A percentile compares a stretch with the other conserved stretches of the same genome.
phyloP scores from a whole-genome alignment of 768 basidiomycete species.

The Lactifluus pinguis region DNA sequence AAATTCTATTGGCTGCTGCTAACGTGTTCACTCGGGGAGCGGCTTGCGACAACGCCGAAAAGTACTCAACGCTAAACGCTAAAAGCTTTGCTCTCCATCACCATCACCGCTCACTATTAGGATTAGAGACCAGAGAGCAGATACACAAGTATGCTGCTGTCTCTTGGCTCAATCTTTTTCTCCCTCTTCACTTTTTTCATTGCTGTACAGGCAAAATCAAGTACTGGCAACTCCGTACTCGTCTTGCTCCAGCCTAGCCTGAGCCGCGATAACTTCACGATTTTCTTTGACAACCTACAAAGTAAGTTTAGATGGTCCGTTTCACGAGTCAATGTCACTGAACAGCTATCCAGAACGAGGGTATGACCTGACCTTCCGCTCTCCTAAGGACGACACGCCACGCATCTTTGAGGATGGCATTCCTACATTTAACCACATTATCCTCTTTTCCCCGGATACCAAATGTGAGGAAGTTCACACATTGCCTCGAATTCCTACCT shows the following conservation, averaged over 20 bases:
- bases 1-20: neutral
- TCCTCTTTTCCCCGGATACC: conserved; percentile 76
- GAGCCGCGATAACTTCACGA: conserved; percentile 60
- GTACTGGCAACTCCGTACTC: conserved; percentile 72
- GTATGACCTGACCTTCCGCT: conserved; percentile 80
- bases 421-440: conserved; percentile 74
- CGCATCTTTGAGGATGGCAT: conserved; percentile 60
- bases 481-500: neutral
- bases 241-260: conserved; percentile 71
- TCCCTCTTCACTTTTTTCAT: conserved; percentile 25
- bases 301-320: conserved; percentile 35
- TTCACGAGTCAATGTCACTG: conserved; percentile 1
- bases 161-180: conserved; percentile 23
- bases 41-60: neutral
- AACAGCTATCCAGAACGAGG: conserved; percentile 50
- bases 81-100: neutral
- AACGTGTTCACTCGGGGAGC: neutral
- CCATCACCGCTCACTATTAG: neutral
- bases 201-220: conserved; percentile 48
- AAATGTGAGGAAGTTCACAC: conserved; percentile 53
- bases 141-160: conserved; percentile 22
- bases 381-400: conserved; percentile 66
- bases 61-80: neutral
- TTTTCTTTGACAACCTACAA: conserved; percentile 74
- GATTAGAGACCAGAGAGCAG: neutral